Evolutionary conservation across 352 stramenopile genomes (phyloP).

Genomic region (Pythium plurisporium): DNA sequence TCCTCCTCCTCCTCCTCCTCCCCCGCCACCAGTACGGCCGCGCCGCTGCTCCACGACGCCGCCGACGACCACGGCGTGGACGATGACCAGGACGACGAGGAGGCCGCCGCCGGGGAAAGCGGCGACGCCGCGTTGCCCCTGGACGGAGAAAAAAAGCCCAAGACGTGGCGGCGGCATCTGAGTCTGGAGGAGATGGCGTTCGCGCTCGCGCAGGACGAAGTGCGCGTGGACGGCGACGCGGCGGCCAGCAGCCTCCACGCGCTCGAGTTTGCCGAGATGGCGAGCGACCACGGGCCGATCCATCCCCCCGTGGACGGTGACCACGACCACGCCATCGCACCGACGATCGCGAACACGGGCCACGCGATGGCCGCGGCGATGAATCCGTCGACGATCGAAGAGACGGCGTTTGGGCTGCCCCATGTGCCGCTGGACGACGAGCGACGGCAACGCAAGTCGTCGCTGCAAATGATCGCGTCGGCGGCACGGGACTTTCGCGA

Average conservation of each 20-base stretch:
- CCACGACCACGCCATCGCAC: neutral
- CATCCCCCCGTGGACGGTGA: neutral
- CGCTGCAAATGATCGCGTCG: constrained; percentile 18
- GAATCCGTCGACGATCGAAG: constrained; percentile 3
- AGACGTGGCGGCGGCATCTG: constrained; percentile 1
- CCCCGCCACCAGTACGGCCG: too few species aligned
- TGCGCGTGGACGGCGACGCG: neutral
- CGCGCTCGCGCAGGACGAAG: neutral
- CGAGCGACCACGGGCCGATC: neutral
- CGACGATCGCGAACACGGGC: neutral
- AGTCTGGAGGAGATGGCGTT: constrained; percentile 13
- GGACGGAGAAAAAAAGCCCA: neutral
- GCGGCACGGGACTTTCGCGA: constrained; percentile 8
- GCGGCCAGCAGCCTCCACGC: neutral
- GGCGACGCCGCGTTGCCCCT: neutral
- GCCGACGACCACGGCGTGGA: neutral
- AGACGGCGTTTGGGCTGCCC: constrained; percentile 15
- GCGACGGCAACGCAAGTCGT: constrained; percentile 1
- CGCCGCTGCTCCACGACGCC: neutral
- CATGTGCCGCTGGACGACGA: neutral
- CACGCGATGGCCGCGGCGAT: neutral
- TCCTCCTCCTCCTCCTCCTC: too few species aligned
- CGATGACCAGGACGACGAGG: neutral
- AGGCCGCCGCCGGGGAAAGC: neutral
- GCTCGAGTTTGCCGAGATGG: constrained; percentile 5